A percentile compares a stretch with the other conserved stretches of the same genome.
Evolutionary conservation across 208 protist species (phyloP).

Genomic region (Acanthamoeba royreba): DNA sequence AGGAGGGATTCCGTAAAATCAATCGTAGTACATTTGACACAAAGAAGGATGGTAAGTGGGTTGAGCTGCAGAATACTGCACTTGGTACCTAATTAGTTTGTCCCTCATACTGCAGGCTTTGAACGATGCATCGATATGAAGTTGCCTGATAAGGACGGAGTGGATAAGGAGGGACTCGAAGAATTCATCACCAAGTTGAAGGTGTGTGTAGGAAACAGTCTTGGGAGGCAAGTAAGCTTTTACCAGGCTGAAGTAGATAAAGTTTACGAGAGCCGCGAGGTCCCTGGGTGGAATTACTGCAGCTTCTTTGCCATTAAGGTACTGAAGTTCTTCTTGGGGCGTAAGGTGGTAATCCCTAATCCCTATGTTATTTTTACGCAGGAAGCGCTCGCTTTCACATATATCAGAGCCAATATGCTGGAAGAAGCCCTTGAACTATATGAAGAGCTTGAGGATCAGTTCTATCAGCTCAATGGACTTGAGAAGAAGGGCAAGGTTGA

Average conservation of each 20-base stretch:
- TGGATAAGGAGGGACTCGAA: not conserved
- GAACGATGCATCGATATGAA: slow-evolving; percentile 9
- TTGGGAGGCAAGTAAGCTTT: not conserved
- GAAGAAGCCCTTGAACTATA: not conserved
- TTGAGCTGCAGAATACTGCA: not conserved
- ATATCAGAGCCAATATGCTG: not conserved
- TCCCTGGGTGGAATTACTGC: slow-evolving; percentile 39
- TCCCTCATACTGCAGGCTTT: not conserved
- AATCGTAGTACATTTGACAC: not conserved
- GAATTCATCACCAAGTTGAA: not conserved
- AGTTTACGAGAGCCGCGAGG: not conserved
- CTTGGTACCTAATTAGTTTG: not conserved
- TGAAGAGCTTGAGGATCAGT: not conserved
- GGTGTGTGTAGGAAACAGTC: not conserved
- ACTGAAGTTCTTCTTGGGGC: no score
- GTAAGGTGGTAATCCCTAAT: no score
- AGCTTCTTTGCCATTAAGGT: slow-evolving; percentile 31
- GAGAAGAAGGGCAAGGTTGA: not conserved
- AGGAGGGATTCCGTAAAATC: not conserved
- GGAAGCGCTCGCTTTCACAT: slow-evolving; percentile 32
- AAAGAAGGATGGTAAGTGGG: not conserved
- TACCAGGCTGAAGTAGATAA: slow-evolving; percentile 1
- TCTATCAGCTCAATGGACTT: not conserved
- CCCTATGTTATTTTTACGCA: no score
- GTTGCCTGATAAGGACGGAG: not conserved